Evolutionary conservation across 108 stramenopile genomes (phyloP), one percentile per base, ranked within the genome.

Genomic region (Skeletonema marinoi): DNA sequence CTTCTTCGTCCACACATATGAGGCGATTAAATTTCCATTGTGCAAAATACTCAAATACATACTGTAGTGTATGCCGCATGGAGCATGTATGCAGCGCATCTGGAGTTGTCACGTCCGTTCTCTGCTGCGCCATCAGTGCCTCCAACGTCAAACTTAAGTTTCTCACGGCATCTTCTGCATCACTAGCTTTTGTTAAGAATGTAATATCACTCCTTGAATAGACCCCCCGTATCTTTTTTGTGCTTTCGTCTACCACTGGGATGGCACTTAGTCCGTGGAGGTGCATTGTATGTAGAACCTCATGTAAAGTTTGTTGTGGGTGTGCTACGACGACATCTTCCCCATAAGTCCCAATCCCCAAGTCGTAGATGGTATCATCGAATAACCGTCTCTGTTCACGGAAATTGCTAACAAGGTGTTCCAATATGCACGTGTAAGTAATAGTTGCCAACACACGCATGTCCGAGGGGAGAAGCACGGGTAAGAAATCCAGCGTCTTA

Each of bases 371-470:
- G 36, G 95, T 86, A 67, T 98, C 95, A 73, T 98, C 98, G 80
- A 98, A 98, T 32, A 98, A 82, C 17, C 96, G 93, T 42, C 96
- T 85, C 77, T 97, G 93, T 78, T 98, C 98, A 19, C 97, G 89
- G 73, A 98, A 98, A 68, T 96, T 88, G 6, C 93, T 92, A 13
- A 98, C 98, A 46, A 98, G 87, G 72, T 95, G 94, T 64, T 96
- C 93, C 73, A 97, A 80, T 60, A 96, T 88, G 73, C 86, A 91
- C 14, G 95, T 94, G 78, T 96, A 94, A 35, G 90, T 97, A 58
- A 96, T 87, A 39, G 89, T 88, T 10, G 91, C 95, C 46, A 97
- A 78, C 60, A 94, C 89, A 33, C 92, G 81, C 89, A 93, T 93
- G 66, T 94, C 96, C 44, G 89, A 84, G 9, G 93, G 87, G 65